phyloP scores from a whole-genome alignment of 2,329 filamentous ascomycete species.

The Phialophora verrucosa region DNA sequence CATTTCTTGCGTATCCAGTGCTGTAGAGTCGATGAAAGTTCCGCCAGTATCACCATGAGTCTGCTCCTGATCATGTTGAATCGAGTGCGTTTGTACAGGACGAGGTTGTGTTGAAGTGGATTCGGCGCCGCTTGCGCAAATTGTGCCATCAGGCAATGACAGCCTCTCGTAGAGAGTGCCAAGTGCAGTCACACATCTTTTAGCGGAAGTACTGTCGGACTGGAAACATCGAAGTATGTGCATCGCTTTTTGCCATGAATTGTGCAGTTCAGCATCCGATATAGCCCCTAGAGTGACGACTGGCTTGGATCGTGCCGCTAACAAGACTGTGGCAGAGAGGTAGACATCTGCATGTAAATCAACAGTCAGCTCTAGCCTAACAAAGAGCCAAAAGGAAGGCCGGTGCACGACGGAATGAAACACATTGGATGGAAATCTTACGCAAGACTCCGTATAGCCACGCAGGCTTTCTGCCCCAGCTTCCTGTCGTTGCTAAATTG shows the following conservation, averaged over 20 bases:
- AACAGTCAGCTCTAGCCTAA: too few species aligned
- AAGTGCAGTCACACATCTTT: constrained; percentile 23
- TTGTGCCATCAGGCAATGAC: constrained; percentile 3
- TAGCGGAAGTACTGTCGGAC: constrained; percentile 18
- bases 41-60: too few species aligned
- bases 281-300: constrained; percentile 20
- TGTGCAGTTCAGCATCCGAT: constrained; percentile 2
- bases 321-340: constrained; percentile 45
- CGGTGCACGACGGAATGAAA: too few species aligned
- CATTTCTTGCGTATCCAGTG: constrained; percentile 12
- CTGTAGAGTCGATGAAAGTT: neutral
- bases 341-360: constrained; percentile 35
- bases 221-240: constrained; percentile 18
- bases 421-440: too few species aligned
- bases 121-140: neutral
- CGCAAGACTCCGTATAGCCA: constrained; percentile 22
- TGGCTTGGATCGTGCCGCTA: constrained; percentile 41
- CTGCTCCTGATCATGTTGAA: too few species aligned
- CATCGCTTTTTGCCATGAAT: constrained; percentile 17
- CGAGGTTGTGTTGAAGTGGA: too few species aligned
- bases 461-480: constrained; percentile 18
- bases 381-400: too few species aligned
- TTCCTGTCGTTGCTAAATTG: constrained; percentile 6
- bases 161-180: constrained; percentile 17
- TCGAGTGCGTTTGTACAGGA: too few species aligned